Evolutionary conservation across 2,329 filamentous ascomycete species (phyloP), one percentile per base, ranked within the genome.

Genomic region (Chaetomiaceae sp.): DNA sequence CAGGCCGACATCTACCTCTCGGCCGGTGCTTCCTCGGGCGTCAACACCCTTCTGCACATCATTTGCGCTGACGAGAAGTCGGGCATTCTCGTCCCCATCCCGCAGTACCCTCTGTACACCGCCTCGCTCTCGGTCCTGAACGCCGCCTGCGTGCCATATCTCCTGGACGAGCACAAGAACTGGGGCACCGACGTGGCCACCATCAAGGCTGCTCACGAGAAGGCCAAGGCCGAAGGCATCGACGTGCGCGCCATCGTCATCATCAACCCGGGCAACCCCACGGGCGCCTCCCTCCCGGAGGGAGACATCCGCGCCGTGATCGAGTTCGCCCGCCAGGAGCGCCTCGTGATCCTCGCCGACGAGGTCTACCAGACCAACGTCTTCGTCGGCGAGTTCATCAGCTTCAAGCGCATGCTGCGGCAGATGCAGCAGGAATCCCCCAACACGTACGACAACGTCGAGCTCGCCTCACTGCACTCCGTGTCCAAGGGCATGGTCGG

Each of bases 341-440:
- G 86, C 63, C 80, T 99, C 23, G 90, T 97, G 51, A 78, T 97
- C 60, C 82, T 99, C 65, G 94, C 94, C 48, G 94, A 99, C 67
- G 94, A 99, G 73, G 94, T 99, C 33, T 99, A 99, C 81, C 94
- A 99, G 75, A 97, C 94, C 67, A 99, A 99, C 72, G 88, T 99
- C 64, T 99, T 99, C 74, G 76, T 87, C 57, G 94, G 94, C 70
- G 80, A 92, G 69, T 99, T 99, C 77, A 84, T 89, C 74, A 95
- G 89, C 66, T 97, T 99, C 85, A 97, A 97, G 77, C 84, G 87
- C 64, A 84, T 86, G 36, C 81, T 99, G 46, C 83, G 91, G 58
- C 79, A 86, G 62, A 75, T 97, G 65, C 92, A 97, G 71, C 77
- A 86, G 69, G 80, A 86, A 67, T 72, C 78, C 40, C 82, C 86